These are phyloP conservation scores for Curvularia lunata DNA, from an alignment of 2,329 filamentous ascomycete genomes.

Conservation along the genomic window DNA sequence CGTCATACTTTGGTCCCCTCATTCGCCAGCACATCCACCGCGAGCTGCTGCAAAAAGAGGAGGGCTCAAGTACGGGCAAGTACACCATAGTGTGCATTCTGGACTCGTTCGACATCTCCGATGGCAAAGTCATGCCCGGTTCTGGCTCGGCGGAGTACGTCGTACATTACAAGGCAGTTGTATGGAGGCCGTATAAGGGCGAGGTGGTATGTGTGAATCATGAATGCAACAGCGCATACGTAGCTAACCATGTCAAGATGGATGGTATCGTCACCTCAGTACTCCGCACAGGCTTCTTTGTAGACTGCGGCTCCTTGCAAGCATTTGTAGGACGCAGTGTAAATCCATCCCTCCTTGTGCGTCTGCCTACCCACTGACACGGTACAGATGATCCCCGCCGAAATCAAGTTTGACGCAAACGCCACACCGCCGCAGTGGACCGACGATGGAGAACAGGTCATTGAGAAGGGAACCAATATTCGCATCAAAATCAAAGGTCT, in stretches of 20 bases:
- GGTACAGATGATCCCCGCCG: conserved; percentile 80
- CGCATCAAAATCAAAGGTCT: conserved; percentile 94
- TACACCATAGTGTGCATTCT: conserved; percentile 99
- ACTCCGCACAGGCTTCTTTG: conserved; percentile 90
- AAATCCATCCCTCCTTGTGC: conserved; percentile 49
- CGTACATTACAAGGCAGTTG: conserved; percentile 91
- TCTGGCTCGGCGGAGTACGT: conserved; percentile 94
- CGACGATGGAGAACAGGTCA: conserved; percentile 90
- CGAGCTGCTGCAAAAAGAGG: conserved; percentile 89
- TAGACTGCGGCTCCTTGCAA: conserved; percentile 77
- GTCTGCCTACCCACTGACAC: conserved; percentile 23
- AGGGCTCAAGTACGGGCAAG: conserved; percentile 92
- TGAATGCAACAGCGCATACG: not conserved
- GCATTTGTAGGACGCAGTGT: conserved; percentile 85
- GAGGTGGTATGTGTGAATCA: conserved; percentile 76
- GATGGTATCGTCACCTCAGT: conserved; percentile 93
- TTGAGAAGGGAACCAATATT: conserved; percentile 92
- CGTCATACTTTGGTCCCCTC: conserved; percentile 93
- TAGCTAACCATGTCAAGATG: conserved; percentile 64
- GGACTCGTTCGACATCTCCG: conserved; percentile 93
- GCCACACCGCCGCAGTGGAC: conserved; percentile 97
- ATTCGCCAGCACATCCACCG: conserved; percentile 91
- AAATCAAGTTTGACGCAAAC: conserved; percentile 94
- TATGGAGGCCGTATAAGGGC: conserved; percentile 97
- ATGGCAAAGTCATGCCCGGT: conserved; percentile 88